Percentiles rank a stretch among this genome's conserved stretches.
Conservation (phyloP, 192 early-diverging fungal species). For the Backusella circina region DNA sequence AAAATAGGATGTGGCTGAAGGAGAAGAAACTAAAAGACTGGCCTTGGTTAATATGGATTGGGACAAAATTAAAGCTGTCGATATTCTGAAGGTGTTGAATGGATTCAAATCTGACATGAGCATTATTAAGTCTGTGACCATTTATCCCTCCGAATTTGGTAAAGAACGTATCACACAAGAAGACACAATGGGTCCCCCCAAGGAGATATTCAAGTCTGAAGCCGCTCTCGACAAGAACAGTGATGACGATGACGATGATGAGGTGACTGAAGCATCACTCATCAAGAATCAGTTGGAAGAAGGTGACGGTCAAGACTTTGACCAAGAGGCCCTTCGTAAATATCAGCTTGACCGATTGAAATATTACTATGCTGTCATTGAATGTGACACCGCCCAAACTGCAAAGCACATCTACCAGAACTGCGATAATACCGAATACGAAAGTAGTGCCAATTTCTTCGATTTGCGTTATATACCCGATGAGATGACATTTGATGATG, state of each 20-base stretch:
- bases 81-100: constrained; percentile 82
- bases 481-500: constrained; percentile 82
- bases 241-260: constrained; percentile 34
- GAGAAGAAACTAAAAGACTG: constrained; percentile 68
- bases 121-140: constrained; percentile 67
- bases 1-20: constrained; percentile 44
- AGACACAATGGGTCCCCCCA: constrained; percentile 72
- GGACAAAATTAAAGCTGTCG: constrained; percentile 85
- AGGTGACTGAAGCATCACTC: constrained; percentile 40
- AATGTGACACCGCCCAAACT: constrained; percentile 83
- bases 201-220: constrained; percentile 57
- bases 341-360: constrained; percentile 90
- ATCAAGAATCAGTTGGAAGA: constrained; percentile 52
- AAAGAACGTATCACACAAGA: constrained; percentile 72
- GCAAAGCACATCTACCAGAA: constrained; percentile 73
- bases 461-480: constrained; percentile 93
- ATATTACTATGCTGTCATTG: constrained; percentile 95
- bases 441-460: constrained; percentile 87
- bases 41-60: constrained; percentile 95
- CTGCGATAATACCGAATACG: constrained; percentile 93
- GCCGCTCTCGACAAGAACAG: not conserved
- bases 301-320: constrained; percentile 74
- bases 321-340: constrained; percentile 75
- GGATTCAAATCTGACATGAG: constrained; percentile 78
- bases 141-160: constrained; percentile 90